Conservation (phyloP, 2,329 filamentous ascomycete genomes). For the Aspergillus terreus region DNA sequence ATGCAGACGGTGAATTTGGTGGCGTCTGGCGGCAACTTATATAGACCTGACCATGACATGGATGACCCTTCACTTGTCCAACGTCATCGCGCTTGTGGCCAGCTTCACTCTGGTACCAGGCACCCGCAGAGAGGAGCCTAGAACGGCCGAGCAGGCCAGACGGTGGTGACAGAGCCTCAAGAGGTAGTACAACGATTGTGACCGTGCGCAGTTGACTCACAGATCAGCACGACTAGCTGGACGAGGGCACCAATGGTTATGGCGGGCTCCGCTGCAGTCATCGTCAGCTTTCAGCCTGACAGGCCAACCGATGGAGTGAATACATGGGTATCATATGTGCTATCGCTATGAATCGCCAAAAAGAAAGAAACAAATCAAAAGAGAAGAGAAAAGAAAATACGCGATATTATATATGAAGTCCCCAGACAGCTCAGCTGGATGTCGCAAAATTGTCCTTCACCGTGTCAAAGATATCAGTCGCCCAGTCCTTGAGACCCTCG, state of each 20-base stretch:
- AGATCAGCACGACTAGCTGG: too few species aligned
- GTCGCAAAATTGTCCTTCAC: slow-evolving; percentile 24
- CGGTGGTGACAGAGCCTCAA: background rate
- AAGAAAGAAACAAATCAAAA: too few species aligned
- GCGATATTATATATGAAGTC: too few species aligned
- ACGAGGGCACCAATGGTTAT: too few species aligned
- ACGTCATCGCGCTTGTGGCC: too few species aligned
- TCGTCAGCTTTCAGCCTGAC: background rate
- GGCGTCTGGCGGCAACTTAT: too few species aligned
- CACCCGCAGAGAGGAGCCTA: background rate
- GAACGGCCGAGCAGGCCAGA: background rate
- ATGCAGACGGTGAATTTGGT: background rate
- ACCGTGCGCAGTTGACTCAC: background rate
- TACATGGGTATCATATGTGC: too few species aligned
- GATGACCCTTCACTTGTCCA: too few species aligned
- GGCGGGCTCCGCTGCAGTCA: background rate
- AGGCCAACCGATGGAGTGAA: too few species aligned
- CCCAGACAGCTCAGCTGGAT: background rate
- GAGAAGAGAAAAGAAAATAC: too few species aligned
- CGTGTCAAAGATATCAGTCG: slow-evolving; percentile 26
- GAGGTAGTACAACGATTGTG: background rate
- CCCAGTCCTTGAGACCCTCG: slow-evolving; percentile 35
- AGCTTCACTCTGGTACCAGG: background rate
- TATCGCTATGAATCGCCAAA: too few species aligned
- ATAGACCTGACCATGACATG: too few species aligned